A percentile compares a stretch with the other conserved stretches of the same genome.
Conservation (phyloP, 192 early-diverging fungal genomes). For the Mortierella antarctica region DNA sequence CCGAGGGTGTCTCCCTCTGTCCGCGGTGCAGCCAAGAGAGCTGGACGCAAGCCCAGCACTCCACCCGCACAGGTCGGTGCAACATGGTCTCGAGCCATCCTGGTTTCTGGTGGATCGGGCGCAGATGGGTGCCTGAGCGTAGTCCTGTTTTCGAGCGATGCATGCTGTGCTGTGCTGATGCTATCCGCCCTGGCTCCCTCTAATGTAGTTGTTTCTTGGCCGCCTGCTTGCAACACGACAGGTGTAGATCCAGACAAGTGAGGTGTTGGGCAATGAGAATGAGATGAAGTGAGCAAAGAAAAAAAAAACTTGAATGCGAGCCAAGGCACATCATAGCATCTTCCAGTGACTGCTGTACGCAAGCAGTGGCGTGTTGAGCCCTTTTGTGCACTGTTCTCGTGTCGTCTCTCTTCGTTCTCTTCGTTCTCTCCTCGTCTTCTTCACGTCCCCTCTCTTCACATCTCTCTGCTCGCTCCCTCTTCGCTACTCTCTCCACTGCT, state of each 20-base stretch:
- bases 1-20: constrained; percentile 16
- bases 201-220: no score
- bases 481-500: not conserved
- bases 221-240: no score
- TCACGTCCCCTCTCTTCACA: not conserved
- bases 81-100: constrained; percentile 29
- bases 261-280: no score
- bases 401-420: not conserved
- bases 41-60: constrained; percentile 43
- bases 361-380: no score
- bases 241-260: no score
- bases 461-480: not conserved
- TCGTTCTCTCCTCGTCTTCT: not conserved
- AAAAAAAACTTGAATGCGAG: no score
- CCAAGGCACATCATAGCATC: no score
- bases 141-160: not conserved
- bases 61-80: constrained; percentile 32
- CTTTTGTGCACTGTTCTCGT: not conserved
- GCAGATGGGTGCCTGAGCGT: constrained; percentile 8
- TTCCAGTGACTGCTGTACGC: no score
- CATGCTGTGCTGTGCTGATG: not conserved
- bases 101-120: constrained; percentile 20
- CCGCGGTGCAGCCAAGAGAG: constrained; percentile 35
- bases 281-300: no score
- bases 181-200: not conserved